Percentiles rank a stretch among this genome's conserved stretches.
Evolutionary conservation across 306 rosid species (phyloP).

Genomic region (Inga laurina): DNA sequence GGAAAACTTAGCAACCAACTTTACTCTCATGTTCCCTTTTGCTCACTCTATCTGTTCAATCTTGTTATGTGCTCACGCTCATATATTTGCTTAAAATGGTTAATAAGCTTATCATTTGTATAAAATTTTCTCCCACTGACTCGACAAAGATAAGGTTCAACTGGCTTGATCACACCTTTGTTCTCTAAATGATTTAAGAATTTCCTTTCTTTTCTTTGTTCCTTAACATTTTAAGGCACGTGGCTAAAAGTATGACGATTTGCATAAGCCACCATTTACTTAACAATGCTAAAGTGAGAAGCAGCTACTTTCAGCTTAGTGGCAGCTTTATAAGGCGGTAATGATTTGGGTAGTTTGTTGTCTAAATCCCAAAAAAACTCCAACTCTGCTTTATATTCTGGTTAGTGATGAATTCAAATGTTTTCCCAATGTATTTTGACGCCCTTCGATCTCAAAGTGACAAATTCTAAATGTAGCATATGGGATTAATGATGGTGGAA

Average conservation of each 20-base stretch:
- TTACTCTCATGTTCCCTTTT: slow-evolving; percentile 68
- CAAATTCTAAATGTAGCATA: slow-evolving; percentile 24
- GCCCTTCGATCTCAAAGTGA: slow-evolving; percentile 36
- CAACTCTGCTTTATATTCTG: slow-evolving; percentile 46
- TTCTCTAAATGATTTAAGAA: slow-evolving; percentile 52
- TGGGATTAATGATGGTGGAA: not conserved
- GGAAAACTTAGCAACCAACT: slow-evolving; percentile 72
- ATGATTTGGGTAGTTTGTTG: slow-evolving; percentile 73
- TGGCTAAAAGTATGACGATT: slow-evolving; percentile 50
- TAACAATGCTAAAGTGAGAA: slow-evolving; percentile 68
- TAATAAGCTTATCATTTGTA: slow-evolving; percentile 64
- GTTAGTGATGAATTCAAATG: slow-evolving; percentile 24
- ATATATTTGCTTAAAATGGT: too few species aligned
- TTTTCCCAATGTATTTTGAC: slow-evolving; percentile 9
- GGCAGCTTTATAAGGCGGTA: slow-evolving; percentile 74
- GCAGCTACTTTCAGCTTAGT: slow-evolving; percentile 63
- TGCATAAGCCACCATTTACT: slow-evolving; percentile 73
- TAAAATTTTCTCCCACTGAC: slow-evolving; percentile 79
- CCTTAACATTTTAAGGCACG: slow-evolving; percentile 55
- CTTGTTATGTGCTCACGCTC: too few species aligned
- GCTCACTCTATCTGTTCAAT: slow-evolving; percentile 82
- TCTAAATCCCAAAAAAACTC: too few species aligned
- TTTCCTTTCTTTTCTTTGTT: slow-evolving; percentile 55
- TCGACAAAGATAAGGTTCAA: slow-evolving; percentile 64
- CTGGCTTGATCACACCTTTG: slow-evolving; percentile 54